Conservation (phyloP, 495 filamentous ascomycete genomes). For the Delitschia confertaspora region DNA sequence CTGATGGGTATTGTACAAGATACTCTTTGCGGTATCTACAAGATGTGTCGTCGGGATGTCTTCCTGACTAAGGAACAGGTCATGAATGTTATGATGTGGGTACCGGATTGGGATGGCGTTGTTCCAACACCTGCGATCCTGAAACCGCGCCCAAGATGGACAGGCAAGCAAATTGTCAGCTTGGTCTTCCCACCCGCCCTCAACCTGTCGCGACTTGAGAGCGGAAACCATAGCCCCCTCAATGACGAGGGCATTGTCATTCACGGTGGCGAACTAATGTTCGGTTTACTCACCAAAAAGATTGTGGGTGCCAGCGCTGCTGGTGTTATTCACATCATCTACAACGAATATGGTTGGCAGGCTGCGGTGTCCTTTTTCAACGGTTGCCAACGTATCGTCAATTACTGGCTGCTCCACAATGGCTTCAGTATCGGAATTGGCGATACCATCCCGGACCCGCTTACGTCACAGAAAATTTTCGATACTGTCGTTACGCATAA, state of each 20-base stretch:
- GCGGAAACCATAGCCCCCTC: constrained; percentile 45
- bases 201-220: constrained; percentile 60
- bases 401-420: constrained; percentile 97
- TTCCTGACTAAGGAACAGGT: constrained; percentile 84
- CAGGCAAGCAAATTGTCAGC: constrained; percentile 96
- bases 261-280: constrained; percentile 80
- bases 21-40: constrained; percentile 91
- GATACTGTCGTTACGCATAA: constrained; percentile 71
- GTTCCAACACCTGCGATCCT: constrained; percentile 85
- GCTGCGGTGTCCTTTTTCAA: constrained; percentile 92
- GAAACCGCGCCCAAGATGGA: constrained; percentile 89
- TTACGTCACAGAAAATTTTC: constrained; percentile 75
- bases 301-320: constrained; percentile 76
- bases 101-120: constrained; percentile 92
- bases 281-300: constrained; percentile 86
- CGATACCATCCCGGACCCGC: constrained; percentile 85
- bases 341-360: constrained; percentile 82
- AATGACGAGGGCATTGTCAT: constrained; percentile 76
- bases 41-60: constrained; percentile 84
- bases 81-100: constrained; percentile 94
- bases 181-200: constrained; percentile 81
- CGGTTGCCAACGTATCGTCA: constrained; percentile 81
- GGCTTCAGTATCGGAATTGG: constrained; percentile 98
- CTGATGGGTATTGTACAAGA: constrained; percentile 99
- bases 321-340: constrained; percentile 91